Conservation (phyloP, 805 yeast genomes). For the Starmerella bombi region DNA sequence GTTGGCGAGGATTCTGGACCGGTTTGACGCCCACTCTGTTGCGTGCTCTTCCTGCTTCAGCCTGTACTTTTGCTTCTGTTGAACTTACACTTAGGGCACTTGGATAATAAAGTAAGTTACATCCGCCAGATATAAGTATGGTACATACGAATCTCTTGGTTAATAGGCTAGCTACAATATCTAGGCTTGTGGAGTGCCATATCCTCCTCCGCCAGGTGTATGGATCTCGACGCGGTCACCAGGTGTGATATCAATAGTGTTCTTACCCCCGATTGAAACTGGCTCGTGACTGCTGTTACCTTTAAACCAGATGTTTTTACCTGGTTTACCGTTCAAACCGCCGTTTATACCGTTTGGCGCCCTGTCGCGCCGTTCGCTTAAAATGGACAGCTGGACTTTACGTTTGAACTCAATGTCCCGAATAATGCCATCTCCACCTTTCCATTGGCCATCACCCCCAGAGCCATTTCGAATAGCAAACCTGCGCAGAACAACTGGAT, state of each 20-base stretch:
- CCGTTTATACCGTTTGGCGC: conserved; percentile 83
- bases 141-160: too few relatives aligned
- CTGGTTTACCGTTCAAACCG: conserved; percentile 64
- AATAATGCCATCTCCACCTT: conserved; percentile 77
- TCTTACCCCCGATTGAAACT: conserved; percentile 51
- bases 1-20: conserved; percentile 40
- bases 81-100: conserved; percentile 46
- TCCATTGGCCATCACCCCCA: conserved; percentile 63
- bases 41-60: conserved; percentile 56
- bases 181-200: too few relatives aligned
- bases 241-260: conserved; percentile 39
- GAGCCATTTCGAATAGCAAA: conserved; percentile 58
- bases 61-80: conserved; percentile 67
- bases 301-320: conserved; percentile 40
- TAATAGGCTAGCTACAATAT: too few relatives aligned
- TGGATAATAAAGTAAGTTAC: conserved; percentile 14
- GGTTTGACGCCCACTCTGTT: conserved; percentile 44
- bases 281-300: conserved; percentile 19
- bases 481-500: conserved; percentile 66
- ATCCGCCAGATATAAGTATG: too few relatives aligned
- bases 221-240: conserved; percentile 57
- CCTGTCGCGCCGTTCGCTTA: conserved; percentile 71
- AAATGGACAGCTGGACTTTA: conserved; percentile 61
- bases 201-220: conserved; percentile 87
- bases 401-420: conserved; percentile 72